phyloP scores from a whole-genome alignment of 441 rosid species.

The Iberis amara region DNA sequence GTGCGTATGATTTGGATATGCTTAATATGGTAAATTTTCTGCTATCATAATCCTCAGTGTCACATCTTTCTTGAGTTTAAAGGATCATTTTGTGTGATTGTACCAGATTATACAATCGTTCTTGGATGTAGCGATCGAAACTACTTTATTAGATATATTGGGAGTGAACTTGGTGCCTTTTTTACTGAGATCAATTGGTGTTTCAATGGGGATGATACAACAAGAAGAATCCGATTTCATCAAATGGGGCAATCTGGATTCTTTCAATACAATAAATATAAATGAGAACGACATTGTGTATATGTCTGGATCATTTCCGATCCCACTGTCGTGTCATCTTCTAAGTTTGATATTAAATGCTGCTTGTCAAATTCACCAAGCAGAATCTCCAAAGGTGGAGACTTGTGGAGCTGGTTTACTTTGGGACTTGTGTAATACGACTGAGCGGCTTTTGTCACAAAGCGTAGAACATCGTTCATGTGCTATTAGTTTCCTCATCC shows the following conservation, averaged over 20 bases:
- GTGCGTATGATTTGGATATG: constrained; percentile 55
- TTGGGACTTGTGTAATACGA: constrained; percentile 60
- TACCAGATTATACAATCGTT: constrained; percentile 58
- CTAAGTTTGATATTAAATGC: constrained; percentile 55
- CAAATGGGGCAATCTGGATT: constrained; percentile 39
- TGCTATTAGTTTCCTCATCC: constrained; percentile 64
- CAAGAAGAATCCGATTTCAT: constrained; percentile 44
- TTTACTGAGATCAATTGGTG: constrained; percentile 54
- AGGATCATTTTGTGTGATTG: constrained; percentile 30
- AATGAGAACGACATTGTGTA: constrained; percentile 35
- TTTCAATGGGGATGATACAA: constrained; percentile 46
- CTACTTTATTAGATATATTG: constrained; percentile 52
- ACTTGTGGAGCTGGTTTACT: constrained; percentile 49
- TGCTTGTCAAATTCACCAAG: constrained; percentile 41
- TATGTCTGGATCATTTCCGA: constrained; percentile 41
- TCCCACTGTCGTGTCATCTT: constrained; percentile 65
- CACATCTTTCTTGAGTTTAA: constrained; percentile 9
- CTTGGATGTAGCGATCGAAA: constrained; percentile 52
- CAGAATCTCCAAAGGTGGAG: constrained; percentile 34
- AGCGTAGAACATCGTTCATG: constrained; percentile 74
- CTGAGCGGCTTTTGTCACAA: constrained; percentile 64
- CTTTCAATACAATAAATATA: constrained; percentile 18
- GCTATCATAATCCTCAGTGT: constrained; percentile 2
- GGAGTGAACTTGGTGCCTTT: constrained; percentile 69
- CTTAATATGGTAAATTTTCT: constrained; percentile 54